Conservation (phyloP, 352 stramenopile genomes). For the Pythium brachiatum region DNA sequence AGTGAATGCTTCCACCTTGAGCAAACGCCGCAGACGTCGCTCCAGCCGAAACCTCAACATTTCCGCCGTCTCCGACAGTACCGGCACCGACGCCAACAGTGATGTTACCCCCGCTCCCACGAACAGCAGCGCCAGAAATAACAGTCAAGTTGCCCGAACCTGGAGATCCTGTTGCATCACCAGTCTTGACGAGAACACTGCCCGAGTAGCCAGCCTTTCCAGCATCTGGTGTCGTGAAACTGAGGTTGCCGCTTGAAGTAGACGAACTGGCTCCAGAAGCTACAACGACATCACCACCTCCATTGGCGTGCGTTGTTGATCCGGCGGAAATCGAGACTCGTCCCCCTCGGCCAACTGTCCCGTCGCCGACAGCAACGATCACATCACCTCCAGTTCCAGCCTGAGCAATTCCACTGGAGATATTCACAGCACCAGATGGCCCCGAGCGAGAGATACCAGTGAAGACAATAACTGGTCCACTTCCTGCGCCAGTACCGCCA, state of each 20-base stretch:
- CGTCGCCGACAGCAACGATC: constrained; percentile 45
- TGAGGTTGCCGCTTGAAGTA: constrained; percentile 49
- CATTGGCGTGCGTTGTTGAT: constrained; percentile 35
- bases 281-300: constrained; percentile 53
- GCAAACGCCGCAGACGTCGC: constrained; percentile 38
- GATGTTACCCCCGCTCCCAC: constrained; percentile 59
- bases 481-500: constrained; percentile 48
- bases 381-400: constrained; percentile 56
- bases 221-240: constrained; percentile 44
- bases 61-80: constrained; percentile 47
- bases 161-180: constrained; percentile 40
- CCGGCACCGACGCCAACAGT: constrained; percentile 45
- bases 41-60: constrained; percentile 27
- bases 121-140: constrained; percentile 45
- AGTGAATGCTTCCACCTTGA: constrained; percentile 40
- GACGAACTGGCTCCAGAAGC: constrained; percentile 48
- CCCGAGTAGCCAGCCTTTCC: constrained; percentile 72
- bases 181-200: constrained; percentile 65
- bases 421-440: constrained; percentile 59
- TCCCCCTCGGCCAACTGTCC: constrained; percentile 43
- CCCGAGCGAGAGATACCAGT: constrained; percentile 42
- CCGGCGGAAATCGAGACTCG: constrained; percentile 43
- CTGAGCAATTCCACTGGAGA: constrained; percentile 64
- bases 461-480: constrained; percentile 47
- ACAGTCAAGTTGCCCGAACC: constrained; percentile 72